A percentile compares a stretch with the other conserved stretches of the same genome.
Conservation (phyloP, 2,329 filamentous ascomycete genomes). For the Dactylellina haptotyla region DNA sequence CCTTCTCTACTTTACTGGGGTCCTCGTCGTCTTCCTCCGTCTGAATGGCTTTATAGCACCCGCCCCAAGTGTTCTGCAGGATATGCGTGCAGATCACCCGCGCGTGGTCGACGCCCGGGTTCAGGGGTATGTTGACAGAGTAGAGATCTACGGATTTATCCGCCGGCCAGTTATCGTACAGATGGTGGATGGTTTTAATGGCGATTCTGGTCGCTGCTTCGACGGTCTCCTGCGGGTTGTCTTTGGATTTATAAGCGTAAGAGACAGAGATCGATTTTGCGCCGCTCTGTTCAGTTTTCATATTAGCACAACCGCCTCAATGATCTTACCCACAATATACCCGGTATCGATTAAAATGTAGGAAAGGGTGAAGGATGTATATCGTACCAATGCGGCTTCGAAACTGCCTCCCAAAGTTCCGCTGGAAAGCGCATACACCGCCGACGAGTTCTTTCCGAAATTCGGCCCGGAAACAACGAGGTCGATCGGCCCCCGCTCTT, state of each 20-base stretch:
- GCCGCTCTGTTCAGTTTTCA: slow-evolving; percentile 64
- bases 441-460: slow-evolving; percentile 83
- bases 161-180: slow-evolving; percentile 77
- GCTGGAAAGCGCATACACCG: slow-evolving; percentile 79
- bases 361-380: background rate
- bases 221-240: slow-evolving; percentile 85
- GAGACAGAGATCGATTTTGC: slow-evolving; percentile 80
- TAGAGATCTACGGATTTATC: slow-evolving; percentile 81
- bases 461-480: slow-evolving; percentile 81
- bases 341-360: background rate
- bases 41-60: slow-evolving; percentile 74
- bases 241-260: slow-evolving; percentile 87
- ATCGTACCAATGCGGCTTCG: slow-evolving; percentile 36
- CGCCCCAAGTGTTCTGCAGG: slow-evolving; percentile 92
- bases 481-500: slow-evolving; percentile 76
- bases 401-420: slow-evolving; percentile 65
- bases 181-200: slow-evolving; percentile 79
- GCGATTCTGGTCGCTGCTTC: slow-evolving; percentile 78
- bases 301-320: no score
- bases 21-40: slow-evolving; percentile 75
- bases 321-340: background rate
- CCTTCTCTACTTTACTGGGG: slow-evolving; percentile 75
- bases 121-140: slow-evolving; percentile 86
- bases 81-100: slow-evolving; percentile 86
- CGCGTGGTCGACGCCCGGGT: slow-evolving; percentile 74